Evolutionary conservation across 768 basidiomycete genomes (phyloP), one percentile per base, ranked within the genome.

Genomic region (Cystobasidium onofrii): DNA sequence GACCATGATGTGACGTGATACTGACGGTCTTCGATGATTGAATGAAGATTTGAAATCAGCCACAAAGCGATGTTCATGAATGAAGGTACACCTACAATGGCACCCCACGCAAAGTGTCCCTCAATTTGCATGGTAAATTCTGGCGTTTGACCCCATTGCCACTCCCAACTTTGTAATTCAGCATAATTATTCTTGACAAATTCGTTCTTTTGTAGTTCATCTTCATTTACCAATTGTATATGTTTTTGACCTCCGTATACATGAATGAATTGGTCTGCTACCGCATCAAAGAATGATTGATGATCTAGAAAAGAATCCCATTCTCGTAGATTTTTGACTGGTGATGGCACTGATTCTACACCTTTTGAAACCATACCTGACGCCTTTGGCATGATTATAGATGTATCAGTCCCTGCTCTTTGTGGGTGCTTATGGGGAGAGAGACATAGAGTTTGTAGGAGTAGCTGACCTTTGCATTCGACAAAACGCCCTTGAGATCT

Each of bases 131-230:
- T 90, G 7, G 87, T 88, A 80, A 99, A 98, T 79, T 95, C 90
- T 50, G 94, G 93, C 0, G 94, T 95, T 79, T 94, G 90, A 0
- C 94, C 95, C 78, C 87, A 96, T 17, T 86, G 83, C 92, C 94
- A 98, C 25, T 91, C 86, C 96, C 96, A 97, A 39, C 85, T 88
- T 93, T 94, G 77, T 15, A 99, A 83, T 79, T 95, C 92, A 0
- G 83, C 81, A 80, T 90, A 88, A 7, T 90, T 89, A 31, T 84
- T 80, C 73, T 81, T 83, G 20, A 96, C 88, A 78, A 89, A 88
- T 41, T 85, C 85, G 0, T 87, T 84, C 43, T 78, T 78, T 54
- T 81, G 81, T 27, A 85, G 76, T 13, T 83, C 83, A 12, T 82
- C 80, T 3, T 84, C 82, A n/a, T 87, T 85, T 13, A 46, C 52